Evolutionary conservation across 2,329 filamentous ascomycete genomes (phyloP), one percentile per base, ranked within the genome.

Genomic region (Fusarium multiceps): DNA sequence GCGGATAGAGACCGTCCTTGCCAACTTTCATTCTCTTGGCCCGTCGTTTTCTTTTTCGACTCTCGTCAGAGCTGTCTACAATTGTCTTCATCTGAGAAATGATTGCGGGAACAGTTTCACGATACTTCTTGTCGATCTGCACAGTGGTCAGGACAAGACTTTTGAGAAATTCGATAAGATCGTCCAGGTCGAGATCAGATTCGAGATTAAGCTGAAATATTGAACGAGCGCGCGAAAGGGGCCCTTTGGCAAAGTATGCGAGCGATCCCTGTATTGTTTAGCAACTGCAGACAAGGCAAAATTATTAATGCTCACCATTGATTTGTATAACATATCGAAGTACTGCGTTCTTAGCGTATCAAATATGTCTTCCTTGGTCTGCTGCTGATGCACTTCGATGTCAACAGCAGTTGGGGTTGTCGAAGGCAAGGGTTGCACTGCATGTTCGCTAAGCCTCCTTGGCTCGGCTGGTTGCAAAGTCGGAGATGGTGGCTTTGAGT

Each of bases 191-290:
- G 21, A 90, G 80, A 23, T 84, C 87, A 9, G 86, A 82, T 76
- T 90, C 88, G 54, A 87, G 86, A 65, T 89, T 86, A 16, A 89
- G 80, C 60, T 90, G 88, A 68, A 93, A 93, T 16, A 89, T 87
- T 48, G 90, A 91, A 63, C 92, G 87, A 47, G 92, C 90, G 72
- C 92, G 87, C 46, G 92, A 93, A 21, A 96, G 82, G 3, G 93
- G 92, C 1, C 92, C 93, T 81, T 96, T 96, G 21, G 90, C 90
- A 79, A 95, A 94, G 78, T 94, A 96, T 61, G 92, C 92, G 59
- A 95, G 81, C 6, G 92, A 93, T 34, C 91, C 92, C 86, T 92
- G 12, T 4, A 32, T 18, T 54, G 13, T 53, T 74, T 34, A 53
- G 25, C 23, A 51, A 30, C 14, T 30, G 16, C 6, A 18, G 23